Evolutionary conservation across 495 filamentous ascomycete species (phyloP).

Genomic region (Astrothelium macrocarpum): DNA sequence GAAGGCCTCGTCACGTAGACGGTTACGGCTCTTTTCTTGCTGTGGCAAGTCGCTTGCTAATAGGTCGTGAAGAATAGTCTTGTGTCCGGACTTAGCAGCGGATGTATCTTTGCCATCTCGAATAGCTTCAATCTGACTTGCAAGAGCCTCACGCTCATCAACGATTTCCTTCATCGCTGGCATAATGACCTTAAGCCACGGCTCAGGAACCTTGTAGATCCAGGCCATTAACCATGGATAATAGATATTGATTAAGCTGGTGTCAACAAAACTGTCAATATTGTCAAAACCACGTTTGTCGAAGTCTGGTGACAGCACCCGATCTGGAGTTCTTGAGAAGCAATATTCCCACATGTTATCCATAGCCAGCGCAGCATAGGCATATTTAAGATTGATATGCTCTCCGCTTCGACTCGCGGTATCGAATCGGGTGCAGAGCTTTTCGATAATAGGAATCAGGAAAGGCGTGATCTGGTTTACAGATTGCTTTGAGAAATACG

Average conservation of each 20-base stretch:
- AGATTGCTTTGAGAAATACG: conserved; percentile 36
- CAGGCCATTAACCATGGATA: not conserved
- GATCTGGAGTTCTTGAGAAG: conserved; percentile 18
- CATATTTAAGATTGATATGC: conserved; percentile 30
- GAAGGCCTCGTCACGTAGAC: conserved; percentile 19
- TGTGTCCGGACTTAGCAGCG: conserved; percentile 9
- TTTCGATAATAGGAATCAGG: conserved; percentile 30
- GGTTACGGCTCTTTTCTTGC: conserved; percentile 28
- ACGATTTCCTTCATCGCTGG: conserved; percentile 4
- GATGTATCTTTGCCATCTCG: not conserved
- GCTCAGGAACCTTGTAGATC: conserved; percentile 2
- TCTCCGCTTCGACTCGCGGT: conserved; percentile 11
- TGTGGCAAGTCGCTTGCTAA: conserved; percentile 12
- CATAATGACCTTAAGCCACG: conserved; percentile 3
- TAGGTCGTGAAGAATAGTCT: conserved; percentile 17
- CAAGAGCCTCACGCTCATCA: conserved; percentile 3
- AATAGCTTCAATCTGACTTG: conserved; percentile 2
- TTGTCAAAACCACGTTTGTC: conserved; percentile 10
- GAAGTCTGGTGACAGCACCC: conserved; percentile 3
- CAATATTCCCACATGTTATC: conserved; percentile 41
- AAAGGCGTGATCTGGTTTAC: conserved; percentile 32
- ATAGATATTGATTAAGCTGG: not conserved
- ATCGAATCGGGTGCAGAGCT: conserved; percentile 26
- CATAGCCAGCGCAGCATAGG: conserved; percentile 34
- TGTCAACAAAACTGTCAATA: conserved; percentile 12